Percentiles rank a stretch among this genome's conserved stretches.
phyloP scores from a whole-genome alignment of 805 yeast species.

The Yamadazyma sp. region DNA sequence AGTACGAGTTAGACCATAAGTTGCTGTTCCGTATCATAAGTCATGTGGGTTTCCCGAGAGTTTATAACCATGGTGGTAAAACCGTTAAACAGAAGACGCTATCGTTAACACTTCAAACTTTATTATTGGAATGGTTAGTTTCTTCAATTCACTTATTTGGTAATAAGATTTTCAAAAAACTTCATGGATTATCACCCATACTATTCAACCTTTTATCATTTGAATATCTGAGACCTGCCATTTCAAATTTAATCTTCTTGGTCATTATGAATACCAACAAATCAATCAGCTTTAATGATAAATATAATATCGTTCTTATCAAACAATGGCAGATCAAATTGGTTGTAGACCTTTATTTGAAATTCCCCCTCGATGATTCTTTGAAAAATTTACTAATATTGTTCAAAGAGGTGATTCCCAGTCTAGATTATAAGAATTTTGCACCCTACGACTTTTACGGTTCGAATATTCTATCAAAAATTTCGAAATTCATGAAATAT shows the following conservation, averaged over 20 bases:
- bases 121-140: slow-evolving; percentile 22
- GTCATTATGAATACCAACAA: slow-evolving; percentile 14
- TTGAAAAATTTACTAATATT: slow-evolving; percentile 21
- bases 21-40: slow-evolving; percentile 10
- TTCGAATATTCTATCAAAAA: slow-evolving; percentile 15
- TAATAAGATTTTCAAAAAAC: slow-evolving; percentile 7
- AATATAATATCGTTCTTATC: slow-evolving; percentile 9
- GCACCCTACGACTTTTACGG: slow-evolving; percentile 9
- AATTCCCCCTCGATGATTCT: slow-evolving; percentile 31
- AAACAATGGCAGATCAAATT: slow-evolving; percentile 30
- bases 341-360: slow-evolving; percentile 23
- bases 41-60: slow-evolving; percentile 15
- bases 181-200: slow-evolving; percentile 15
- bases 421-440: slow-evolving; percentile 12
- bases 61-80: slow-evolving; percentile 14
- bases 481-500: slow-evolving; percentile 10
- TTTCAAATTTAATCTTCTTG: slow-evolving; percentile 20
- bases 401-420: slow-evolving; percentile 21
- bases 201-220: slow-evolving; percentile 20
- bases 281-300: slow-evolving; percentile 10
- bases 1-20: slow-evolving; percentile 5
- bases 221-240: slow-evolving; percentile 22
- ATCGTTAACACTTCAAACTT: slow-evolving; percentile 15
- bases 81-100: slow-evolving; percentile 13
- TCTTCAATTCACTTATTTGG: slow-evolving; percentile 18